Evolutionary conservation across 2,329 filamentous ascomycete species (phyloP).

Genomic region (Nigrograna mackinnonii): DNA sequence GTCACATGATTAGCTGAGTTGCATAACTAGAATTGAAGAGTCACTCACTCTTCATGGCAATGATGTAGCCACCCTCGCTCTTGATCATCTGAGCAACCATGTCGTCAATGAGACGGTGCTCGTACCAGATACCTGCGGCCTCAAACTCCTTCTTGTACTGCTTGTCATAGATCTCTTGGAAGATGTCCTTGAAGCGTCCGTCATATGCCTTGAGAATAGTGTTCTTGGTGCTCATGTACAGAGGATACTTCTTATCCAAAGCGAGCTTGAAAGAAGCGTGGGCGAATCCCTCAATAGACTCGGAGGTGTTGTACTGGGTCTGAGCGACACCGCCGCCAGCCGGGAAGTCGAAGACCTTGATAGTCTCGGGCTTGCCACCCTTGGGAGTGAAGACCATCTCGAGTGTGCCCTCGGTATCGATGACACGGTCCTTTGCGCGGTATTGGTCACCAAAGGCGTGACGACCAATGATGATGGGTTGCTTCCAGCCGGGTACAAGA

Average conservation of each 20-base stretch:
- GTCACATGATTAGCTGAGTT: slow-evolving; percentile 18
- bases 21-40: slow-evolving; percentile 6
- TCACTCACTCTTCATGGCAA: slow-evolving; percentile 92
- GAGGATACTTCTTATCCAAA: slow-evolving; percentile 80
- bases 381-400: slow-evolving; percentile 92
- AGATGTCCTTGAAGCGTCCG: slow-evolving; percentile 98
- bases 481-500: slow-evolving; percentile 95
- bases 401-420: slow-evolving; percentile 81
- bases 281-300: slow-evolving; percentile 92
- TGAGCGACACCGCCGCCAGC: slow-evolving; percentile 85
- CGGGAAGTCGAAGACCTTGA: slow-evolving; percentile 91
- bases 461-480: slow-evolving; percentile 98
- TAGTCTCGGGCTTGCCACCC: slow-evolving; percentile 77
- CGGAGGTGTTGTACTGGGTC: slow-evolving; percentile 98
- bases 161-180: slow-evolving; percentile 92
- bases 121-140: slow-evolving; percentile 94
- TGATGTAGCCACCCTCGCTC: slow-evolving; percentile 93
- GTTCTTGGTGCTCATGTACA: slow-evolving; percentile 99
- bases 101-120: slow-evolving; percentile 98
- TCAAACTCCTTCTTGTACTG: slow-evolving; percentile 89
- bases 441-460: slow-evolving; percentile 99
- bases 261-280: slow-evolving; percentile 97
- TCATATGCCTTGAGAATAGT: slow-evolving; percentile 99
- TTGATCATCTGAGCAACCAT: slow-evolving; percentile 99
- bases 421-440: slow-evolving; percentile 89